Percentiles rank a stretch among this genome's conserved stretches.
Evolutionary conservation across 1,284 basidiomycete species (phyloP).

Genomic region (Puccinia horiana): DNA sequence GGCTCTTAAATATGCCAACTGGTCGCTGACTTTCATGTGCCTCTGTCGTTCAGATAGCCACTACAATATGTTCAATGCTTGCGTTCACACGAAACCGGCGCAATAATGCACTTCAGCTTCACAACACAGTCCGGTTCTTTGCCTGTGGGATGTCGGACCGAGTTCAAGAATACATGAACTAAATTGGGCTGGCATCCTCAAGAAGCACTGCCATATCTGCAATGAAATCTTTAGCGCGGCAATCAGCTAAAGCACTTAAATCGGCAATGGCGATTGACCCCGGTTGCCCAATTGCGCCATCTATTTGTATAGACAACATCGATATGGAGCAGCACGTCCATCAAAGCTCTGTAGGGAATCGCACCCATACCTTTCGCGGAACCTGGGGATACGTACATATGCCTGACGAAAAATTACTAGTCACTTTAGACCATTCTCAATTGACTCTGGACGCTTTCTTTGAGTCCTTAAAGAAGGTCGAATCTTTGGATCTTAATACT

Average conservation of each 20-base stretch:
- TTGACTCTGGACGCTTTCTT: background rate
- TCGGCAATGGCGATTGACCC: background rate
- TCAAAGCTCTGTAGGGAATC: background rate
- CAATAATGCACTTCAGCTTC: background rate
- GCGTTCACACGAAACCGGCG: background rate
- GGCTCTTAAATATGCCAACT: no score
- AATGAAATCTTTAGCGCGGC: background rate
- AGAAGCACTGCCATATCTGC: background rate
- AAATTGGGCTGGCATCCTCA: background rate
- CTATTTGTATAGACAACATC: slow-evolving; percentile 1
- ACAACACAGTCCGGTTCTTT: background rate
- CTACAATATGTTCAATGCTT: background rate
- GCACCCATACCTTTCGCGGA: background rate
- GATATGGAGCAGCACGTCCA: slow-evolving; percentile 1
- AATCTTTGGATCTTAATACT: background rate
- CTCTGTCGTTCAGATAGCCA: no score
- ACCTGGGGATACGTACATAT: slow-evolving; percentile 11
- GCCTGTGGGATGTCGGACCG: background rate
- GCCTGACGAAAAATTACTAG: background rate
- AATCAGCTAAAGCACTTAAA: background rate
- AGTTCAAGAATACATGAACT: background rate
- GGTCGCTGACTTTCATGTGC: no score
- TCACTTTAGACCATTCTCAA: background rate
- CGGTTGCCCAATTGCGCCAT: background rate
- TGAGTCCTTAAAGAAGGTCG: background rate